Evolutionary conservation across 306 rosid species (phyloP).

Genomic region (Medicago lupulina): DNA sequence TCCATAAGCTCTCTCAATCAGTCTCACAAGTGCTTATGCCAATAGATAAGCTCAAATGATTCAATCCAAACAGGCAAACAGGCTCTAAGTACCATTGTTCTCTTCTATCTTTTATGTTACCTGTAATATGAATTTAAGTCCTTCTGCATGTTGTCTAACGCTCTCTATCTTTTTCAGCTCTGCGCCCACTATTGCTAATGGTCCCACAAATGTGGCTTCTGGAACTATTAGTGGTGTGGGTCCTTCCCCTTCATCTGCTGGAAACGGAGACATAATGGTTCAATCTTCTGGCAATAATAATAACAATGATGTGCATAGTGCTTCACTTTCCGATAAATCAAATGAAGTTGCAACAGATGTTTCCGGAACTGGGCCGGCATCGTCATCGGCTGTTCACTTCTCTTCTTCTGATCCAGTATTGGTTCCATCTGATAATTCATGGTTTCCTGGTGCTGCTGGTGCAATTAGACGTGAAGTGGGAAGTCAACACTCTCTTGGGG

Average conservation of each 20-base stretch:
- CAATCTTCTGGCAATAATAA: slow-evolving; percentile 49
- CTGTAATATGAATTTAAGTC: slow-evolving; percentile 33
- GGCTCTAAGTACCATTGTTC: neutral
- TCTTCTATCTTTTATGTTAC: slow-evolving; percentile 20
- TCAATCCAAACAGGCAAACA: neutral
- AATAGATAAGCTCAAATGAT: neutral
- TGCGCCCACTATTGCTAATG: slow-evolving; percentile 56
- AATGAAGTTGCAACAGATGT: slow-evolving; percentile 46
- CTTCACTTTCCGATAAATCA: slow-evolving; percentile 51
- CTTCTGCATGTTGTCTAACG: neutral
- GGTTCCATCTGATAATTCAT: slow-evolving; percentile 65
- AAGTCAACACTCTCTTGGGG: slow-evolving; percentile 56
- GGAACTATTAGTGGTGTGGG: slow-evolving; percentile 53
- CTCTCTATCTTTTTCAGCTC: slow-evolving; percentile 61
- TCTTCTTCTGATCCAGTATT: slow-evolving; percentile 70
- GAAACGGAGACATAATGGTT: slow-evolving; percentile 51
- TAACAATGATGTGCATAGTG: slow-evolving; percentile 49
- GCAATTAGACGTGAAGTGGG: slow-evolving; percentile 71
- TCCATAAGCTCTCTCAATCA: neutral
- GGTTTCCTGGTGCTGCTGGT: slow-evolving; percentile 67
- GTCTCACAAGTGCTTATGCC: neutral
- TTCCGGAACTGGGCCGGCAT: slow-evolving; percentile 50
- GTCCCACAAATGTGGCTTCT: slow-evolving; percentile 54
- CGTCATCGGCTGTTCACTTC: slow-evolving; percentile 60
- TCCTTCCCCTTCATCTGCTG: slow-evolving; percentile 50